Evolutionary conservation across 805 yeast species (phyloP), one percentile per base, ranked within the genome.

Genomic region (Sugiyamaella marilandica): DNA sequence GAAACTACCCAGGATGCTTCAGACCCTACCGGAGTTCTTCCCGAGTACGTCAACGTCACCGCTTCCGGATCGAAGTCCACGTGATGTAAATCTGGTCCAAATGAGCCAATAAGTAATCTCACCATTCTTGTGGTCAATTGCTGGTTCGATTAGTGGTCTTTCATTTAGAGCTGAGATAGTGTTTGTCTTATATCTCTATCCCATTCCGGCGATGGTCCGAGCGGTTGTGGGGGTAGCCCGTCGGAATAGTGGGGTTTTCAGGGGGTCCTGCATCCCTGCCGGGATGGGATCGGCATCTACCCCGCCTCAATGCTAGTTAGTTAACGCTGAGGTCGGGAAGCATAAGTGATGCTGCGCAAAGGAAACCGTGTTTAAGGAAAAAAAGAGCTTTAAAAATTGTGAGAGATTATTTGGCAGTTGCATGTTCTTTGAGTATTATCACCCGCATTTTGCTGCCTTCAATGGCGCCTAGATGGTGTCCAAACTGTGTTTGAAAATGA

Each of bases 21-120:
- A 8, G 52, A 16, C 3, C 52, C 52, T 1, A 37, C 34, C 2
- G 49, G 37, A 10, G 41, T 52, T 35, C 43, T 19, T 10, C 44
- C 44, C 10, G 24, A 24, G 24, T 32, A 29, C 8, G 43, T 41
- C 35, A 47, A 41, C 14, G 19, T 19, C 31, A 33, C 34, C 11
- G 45, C 16, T 2, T 8, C 35, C 11, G 39, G 33, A 29, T 51
- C 39, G 41, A 51, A 51, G 33, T 51, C 50, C 16, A 43, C 47
- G 26, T 24, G 36, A 37, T 51, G 47, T 9, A 51, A n/a, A 21
- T 51, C 32, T 8, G 50, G 45, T 5, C 51, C 55, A 34, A 47
- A 43, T 34, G 55, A 45, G 9, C 49, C 55, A n/a, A 52, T 44
- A 9, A 52, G 47, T 35, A 52, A 19, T 26, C 36, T 52, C 55